Evolutionary conservation across 441 rosid genomes (phyloP).

Genomic region (Populus hybrid): DNA sequence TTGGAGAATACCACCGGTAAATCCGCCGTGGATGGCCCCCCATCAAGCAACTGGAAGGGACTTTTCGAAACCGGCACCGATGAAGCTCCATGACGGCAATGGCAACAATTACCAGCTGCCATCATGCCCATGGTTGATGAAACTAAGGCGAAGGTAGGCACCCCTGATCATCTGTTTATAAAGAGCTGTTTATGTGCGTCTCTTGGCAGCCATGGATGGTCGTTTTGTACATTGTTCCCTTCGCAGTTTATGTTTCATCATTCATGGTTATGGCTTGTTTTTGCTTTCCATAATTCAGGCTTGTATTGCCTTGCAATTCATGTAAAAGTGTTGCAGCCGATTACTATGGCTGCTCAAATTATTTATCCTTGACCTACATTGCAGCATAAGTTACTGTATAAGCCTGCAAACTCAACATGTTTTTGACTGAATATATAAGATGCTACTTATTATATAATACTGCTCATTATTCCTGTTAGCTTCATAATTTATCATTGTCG

Average conservation of each 20-base stretch:
- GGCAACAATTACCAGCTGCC: too few relatives aligned
- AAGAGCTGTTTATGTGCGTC: conserved; percentile 69
- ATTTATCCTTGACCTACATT: background rate
- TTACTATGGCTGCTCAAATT: conserved; percentile 33
- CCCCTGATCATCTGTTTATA: conserved; percentile 44
- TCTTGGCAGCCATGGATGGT: conserved; percentile 72
- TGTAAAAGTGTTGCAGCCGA: conserved; percentile 27
- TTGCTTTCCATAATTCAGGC: conserved; percentile 22
- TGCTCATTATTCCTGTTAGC: background rate
- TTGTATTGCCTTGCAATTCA: conserved; percentile 8
- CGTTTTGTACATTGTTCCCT: conserved; percentile 51
- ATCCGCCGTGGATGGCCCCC: conserved; percentile 17
- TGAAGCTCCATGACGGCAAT: conserved; percentile 24
- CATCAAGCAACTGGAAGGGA: conserved; percentile 22
- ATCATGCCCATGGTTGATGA: conserved; percentile 32
- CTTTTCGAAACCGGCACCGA: conserved; percentile 43
- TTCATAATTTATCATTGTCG: too few relatives aligned
- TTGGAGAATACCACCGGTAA: conserved; percentile 30
- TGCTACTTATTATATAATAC: background rate
- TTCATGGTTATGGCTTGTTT: conserved; percentile 39
- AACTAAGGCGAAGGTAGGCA: conserved; percentile 24
- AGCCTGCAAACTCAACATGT: conserved; percentile 13
- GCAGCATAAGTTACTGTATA: conserved; percentile 20
- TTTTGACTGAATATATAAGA: conserved; percentile 20
- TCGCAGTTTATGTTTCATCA: conserved; percentile 35